Conservation (phyloP, 495 filamentous ascomycete genomes). For the Neurospora sp. region DNA sequence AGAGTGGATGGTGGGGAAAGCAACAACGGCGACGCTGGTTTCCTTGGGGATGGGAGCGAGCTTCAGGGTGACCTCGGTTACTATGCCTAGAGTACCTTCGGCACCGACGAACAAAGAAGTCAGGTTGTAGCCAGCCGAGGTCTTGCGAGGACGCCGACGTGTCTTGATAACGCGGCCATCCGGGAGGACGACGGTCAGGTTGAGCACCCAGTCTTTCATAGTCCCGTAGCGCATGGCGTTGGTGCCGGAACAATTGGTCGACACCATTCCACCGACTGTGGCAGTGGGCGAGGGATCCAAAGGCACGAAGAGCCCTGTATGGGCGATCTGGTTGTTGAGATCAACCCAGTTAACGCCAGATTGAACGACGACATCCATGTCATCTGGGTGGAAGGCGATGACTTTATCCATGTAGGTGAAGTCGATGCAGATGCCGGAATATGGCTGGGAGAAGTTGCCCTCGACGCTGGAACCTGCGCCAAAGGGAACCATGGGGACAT, state of each 20-base stretch:
- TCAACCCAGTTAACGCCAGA: constrained; percentile 79
- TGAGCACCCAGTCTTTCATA: constrained; percentile 78
- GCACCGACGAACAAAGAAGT: constrained; percentile 79
- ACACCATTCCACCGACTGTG: constrained; percentile 62
- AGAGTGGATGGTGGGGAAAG: constrained; percentile 51
- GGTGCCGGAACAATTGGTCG: constrained; percentile 67
- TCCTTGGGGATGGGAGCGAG: constrained; percentile 53
- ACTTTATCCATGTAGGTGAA: constrained; percentile 76
- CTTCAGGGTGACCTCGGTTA: constrained; percentile 75
- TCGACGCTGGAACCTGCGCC: constrained; percentile 80
- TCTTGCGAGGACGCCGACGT: constrained; percentile 58
- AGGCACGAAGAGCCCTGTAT: constrained; percentile 74
- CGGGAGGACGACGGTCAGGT: constrained; percentile 65
- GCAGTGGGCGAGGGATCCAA: constrained; percentile 60
- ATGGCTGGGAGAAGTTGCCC: constrained; percentile 74
- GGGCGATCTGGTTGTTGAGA: constrained; percentile 63
- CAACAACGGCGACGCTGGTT: constrained; percentile 53
- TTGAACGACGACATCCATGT: constrained; percentile 87
- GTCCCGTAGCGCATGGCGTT: constrained; percentile 74
- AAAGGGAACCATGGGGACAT: constrained; percentile 76
- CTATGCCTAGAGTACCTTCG: constrained; percentile 85
- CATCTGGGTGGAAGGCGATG: constrained; percentile 62
- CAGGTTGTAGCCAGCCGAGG: constrained; percentile 70
- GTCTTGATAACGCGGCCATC: constrained; percentile 73
- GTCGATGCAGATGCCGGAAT: constrained; percentile 75